A percentile compares a stretch with the other conserved stretches of the same genome.
These are phyloP conservation scores for Capsicum chinense DNA, from an alignment of 257 asterid species.

Conservation along the genomic window DNA sequence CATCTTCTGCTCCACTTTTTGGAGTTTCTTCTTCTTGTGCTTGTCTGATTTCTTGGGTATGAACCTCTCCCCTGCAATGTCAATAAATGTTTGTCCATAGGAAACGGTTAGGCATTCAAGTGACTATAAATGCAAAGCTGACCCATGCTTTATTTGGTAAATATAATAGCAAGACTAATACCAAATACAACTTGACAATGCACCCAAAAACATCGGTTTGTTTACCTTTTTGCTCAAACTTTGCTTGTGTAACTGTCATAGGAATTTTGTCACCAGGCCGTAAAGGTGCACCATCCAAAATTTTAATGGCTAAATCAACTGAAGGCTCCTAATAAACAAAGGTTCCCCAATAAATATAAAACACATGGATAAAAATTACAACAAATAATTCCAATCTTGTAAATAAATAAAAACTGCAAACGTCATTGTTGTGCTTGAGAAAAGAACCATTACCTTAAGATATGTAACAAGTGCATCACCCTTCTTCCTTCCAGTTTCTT, in stretches of 20 bases:
- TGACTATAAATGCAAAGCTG: conserved; percentile 1
- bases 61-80: conserved; percentile 71
- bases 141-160: neutral
- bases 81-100: conserved; percentile 28
- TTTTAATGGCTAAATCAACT: conserved; percentile 81
- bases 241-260: conserved; percentile 84
- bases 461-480: conserved; percentile 96
- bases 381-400: neutral
- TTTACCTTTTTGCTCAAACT: conserved; percentile 96
- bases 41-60: conserved; percentile 84
- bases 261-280: conserved; percentile 73
- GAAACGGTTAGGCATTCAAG: neutral
- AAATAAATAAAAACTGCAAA: neutral
- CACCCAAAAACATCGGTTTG: conserved; percentile 28
- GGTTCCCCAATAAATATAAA: conserved; percentile 17
- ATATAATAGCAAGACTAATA: neutral
- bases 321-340: conserved; percentile 77
- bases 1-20: conserved; percentile 90
- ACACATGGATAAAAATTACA: neutral
- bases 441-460: conserved; percentile 67
- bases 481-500: conserved; percentile 80
- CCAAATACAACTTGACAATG: conserved; percentile 25
- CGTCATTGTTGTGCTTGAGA: conserved; percentile 24
- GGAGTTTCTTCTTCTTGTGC: conserved; percentile 83
- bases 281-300: conserved; percentile 86